Conservation (phyloP, 2,329 filamentous ascomycete genomes). For the Tolypocladium inflatum region DNA sequence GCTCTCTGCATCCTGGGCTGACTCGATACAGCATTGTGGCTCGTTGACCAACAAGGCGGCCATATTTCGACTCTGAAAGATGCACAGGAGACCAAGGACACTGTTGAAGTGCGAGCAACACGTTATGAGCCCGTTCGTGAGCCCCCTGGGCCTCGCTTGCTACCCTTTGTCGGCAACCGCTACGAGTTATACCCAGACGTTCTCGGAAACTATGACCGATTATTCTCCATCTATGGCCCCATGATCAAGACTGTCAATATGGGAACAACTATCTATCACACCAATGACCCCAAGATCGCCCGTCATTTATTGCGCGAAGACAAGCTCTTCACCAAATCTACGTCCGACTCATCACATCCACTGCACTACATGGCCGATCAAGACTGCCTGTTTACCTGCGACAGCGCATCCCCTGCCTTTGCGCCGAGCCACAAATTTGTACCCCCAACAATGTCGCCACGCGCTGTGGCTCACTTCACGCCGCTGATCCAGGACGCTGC, state of each 20-base stretch:
- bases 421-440: slow-evolving; percentile 45
- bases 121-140: no score
- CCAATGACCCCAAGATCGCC: slow-evolving; percentile 34
- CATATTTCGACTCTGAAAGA: no score
- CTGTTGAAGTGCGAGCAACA: no score
- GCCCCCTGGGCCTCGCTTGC: slow-evolving; percentile 33
- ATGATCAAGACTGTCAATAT: slow-evolving; percentile 39
- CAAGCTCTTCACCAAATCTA: slow-evolving; percentile 39
- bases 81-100: no score
- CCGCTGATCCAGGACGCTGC: slow-evolving; percentile 41
- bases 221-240: slow-evolving; percentile 37
- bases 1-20: no score
- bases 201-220: slow-evolving; percentile 39
- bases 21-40: no score
- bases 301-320: slow-evolving; percentile 31
- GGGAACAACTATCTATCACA: slow-evolving; percentile 33
- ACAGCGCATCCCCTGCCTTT: slow-evolving; percentile 37
- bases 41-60: no score
- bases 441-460: slow-evolving; percentile 42
- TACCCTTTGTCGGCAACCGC: slow-evolving; percentile 36
- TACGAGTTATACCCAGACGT: slow-evolving; percentile 43
- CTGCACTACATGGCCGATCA: slow-evolving; percentile 26
- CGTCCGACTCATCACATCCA: slow-evolving; percentile 34
- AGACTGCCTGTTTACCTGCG: slow-evolving; percentile 29
- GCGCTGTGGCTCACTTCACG: slow-evolving; percentile 45